phyloP scores from a whole-genome alignment of 352 stramenopile species.

The Phytophthora nicotianae region DNA sequence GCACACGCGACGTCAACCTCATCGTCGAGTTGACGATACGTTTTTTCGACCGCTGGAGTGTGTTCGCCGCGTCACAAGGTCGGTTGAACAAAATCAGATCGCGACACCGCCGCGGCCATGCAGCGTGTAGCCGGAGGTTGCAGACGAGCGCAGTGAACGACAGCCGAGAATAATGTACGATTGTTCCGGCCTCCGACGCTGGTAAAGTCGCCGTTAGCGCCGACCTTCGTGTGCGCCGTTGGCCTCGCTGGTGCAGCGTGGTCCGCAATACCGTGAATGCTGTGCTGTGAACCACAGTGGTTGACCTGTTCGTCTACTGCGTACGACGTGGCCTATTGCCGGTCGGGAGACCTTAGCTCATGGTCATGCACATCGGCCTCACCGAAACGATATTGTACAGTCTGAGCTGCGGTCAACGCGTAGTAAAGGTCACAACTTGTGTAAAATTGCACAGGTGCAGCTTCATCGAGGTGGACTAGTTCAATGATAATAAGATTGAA shows the following conservation, averaged over 20 bases:
- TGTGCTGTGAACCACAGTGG: background rate
- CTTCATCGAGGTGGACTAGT: too few species aligned
- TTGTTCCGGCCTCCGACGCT: conserved; percentile 15
- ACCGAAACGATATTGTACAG: conserved; percentile 10
- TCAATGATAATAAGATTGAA: too few species aligned
- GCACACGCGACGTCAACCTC: conserved; percentile 7
- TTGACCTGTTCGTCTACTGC: background rate
- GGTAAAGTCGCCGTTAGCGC: conserved; percentile 1
- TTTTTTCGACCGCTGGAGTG: conserved; percentile 10
- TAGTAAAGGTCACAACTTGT: background rate
- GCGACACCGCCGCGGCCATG: background rate
- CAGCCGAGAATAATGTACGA: conserved; percentile 5
- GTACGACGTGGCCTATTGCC: conserved; percentile 3
- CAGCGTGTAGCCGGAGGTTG: conserved; percentile 8
- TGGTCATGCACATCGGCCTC: background rate
- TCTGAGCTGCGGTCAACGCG: background rate
- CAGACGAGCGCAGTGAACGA: conserved; percentile 6
- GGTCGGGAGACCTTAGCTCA: background rate
- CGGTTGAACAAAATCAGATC: conserved; percentile 22
- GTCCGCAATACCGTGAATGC: conserved; percentile 19
- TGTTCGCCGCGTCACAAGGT: conserved; percentile 25
- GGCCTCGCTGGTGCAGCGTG: background rate
- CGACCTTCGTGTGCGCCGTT: background rate
- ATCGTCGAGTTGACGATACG: conserved; percentile 19
- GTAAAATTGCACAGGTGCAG: background rate